phyloP scores from a whole-genome alignment of 2,329 filamentous ascomycete species.

The Zelopaecilomyces penicillatus region DNA sequence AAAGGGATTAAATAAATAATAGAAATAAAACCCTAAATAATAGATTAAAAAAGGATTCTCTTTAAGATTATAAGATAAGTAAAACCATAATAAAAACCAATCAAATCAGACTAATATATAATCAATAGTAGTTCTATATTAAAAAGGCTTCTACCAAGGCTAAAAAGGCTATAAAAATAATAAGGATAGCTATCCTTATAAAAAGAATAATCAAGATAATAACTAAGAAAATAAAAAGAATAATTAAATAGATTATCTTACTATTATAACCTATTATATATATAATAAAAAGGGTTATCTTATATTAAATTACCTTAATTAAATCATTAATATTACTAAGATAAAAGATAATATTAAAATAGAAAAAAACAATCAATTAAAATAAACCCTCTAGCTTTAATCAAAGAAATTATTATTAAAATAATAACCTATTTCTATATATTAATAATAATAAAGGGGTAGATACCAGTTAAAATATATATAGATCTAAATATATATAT shows the following conservation, averaged over 20 bases:
- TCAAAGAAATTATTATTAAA: not conserved
- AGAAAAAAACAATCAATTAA: not conserved
- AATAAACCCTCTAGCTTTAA: not conserved
- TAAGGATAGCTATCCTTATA: not conserved
- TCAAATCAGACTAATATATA: not conserved
- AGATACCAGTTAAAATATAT: not conserved
- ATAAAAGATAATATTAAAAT: too few relatives aligned
- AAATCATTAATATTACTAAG: too few relatives aligned
- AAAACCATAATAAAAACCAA: not conserved
- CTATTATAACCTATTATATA: too few relatives aligned
- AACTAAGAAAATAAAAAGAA: not conserved
- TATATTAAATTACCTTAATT: too few relatives aligned
- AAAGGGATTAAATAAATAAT: not conserved
- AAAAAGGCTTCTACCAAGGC: not conserved
- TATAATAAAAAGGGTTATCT: too few relatives aligned
- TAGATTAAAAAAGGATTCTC: not conserved
- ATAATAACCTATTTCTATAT: not conserved
- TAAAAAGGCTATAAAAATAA: not conserved
- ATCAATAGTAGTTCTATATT: not conserved
- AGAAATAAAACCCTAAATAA: not conserved
- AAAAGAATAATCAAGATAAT: not conserved
- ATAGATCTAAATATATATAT: slow-evolving; percentile 1
- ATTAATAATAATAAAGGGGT: not conserved
- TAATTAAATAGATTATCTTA: too few relatives aligned
- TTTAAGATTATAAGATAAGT: not conserved